phyloP scores from a whole-genome alignment of 176 grass and related monocot species.

The Carex parvula region DNA sequence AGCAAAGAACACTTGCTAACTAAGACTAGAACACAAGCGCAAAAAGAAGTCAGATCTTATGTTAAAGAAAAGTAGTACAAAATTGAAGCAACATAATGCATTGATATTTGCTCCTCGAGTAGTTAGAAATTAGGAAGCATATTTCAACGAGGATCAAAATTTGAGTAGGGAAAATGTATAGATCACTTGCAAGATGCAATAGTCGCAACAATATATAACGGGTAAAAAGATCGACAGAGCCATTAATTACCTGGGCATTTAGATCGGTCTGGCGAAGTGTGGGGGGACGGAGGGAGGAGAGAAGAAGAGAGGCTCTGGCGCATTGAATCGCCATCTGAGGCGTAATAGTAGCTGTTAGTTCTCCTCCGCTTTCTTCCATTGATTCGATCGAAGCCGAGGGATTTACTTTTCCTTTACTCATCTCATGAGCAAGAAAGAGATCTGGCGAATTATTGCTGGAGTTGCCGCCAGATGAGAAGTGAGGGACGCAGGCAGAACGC shows the following conservation, averaged over 20 bases:
- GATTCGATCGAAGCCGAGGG: neutral
- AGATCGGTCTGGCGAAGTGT: neutral
- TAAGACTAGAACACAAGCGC: neutral
- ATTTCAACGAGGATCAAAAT: neutral
- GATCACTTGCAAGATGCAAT: neutral
- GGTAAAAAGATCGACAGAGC: neutral
- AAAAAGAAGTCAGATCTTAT: neutral
- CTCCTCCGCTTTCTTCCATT: neutral
- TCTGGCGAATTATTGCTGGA: neutral
- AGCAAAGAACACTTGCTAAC: neutral
- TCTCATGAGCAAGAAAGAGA: neutral
- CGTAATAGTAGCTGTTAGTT: neutral
- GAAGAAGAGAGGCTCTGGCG: constrained; percentile 10
- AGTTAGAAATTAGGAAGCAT: too few relatives aligned
- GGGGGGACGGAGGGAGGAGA: neutral
- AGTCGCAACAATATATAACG: too few relatives aligned
- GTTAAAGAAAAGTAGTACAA: neutral
- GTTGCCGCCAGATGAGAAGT: neutral
- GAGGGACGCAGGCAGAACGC: too few relatives aligned
- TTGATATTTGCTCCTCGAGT: neutral
- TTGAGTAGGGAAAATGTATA: neutral
- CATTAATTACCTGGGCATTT: neutral
- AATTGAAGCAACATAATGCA: neutral
- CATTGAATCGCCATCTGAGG: neutral
- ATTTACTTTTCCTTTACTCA: neutral